phyloP scores from a whole-genome alignment of 352 stramenopile genomes.

The Halophytophthora batemanensis region DNA sequence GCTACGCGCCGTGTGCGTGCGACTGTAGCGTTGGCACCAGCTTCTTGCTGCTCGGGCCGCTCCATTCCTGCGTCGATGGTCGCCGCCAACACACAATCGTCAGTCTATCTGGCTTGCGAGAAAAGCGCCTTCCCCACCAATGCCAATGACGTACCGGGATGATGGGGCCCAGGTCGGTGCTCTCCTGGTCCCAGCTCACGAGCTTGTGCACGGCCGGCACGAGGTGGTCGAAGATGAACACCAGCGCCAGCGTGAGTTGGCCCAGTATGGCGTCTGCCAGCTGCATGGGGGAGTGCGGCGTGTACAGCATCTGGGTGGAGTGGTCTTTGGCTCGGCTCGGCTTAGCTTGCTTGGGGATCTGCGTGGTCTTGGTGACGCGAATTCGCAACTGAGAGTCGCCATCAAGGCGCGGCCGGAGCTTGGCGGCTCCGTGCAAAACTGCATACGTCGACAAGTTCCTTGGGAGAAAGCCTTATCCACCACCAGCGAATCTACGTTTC shows the following conservation, averaged over 20 bases:
- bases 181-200: constrained; percentile 34
- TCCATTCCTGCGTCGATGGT: constrained; percentile 5
- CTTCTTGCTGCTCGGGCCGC: constrained; percentile 2
- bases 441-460: no score
- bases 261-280: constrained; percentile 35
- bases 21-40: not conserved
- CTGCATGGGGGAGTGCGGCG: constrained; percentile 34
- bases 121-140: not conserved
- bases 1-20: not conserved
- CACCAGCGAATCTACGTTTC: no score
- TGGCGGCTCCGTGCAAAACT: no score
- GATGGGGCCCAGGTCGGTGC: constrained; percentile 30
- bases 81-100: not conserved
- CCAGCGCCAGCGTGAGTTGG: constrained; percentile 25
- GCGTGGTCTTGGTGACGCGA: not conserved
- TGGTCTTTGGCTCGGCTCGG: not conserved
- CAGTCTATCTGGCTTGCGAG: not conserved
- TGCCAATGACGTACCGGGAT: constrained; percentile 14
- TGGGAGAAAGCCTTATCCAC: no score
- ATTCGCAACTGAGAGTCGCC: no score
- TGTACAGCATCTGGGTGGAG: constrained; percentile 26
- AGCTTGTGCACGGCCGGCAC: constrained; percentile 37
- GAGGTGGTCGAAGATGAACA: constrained; percentile 31
- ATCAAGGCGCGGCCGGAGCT: no score
- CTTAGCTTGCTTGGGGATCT: constrained; percentile 2